Evolutionary conservation across 305 asterid genomes (phyloP).

Genomic region (Fraxinus nigra): DNA sequence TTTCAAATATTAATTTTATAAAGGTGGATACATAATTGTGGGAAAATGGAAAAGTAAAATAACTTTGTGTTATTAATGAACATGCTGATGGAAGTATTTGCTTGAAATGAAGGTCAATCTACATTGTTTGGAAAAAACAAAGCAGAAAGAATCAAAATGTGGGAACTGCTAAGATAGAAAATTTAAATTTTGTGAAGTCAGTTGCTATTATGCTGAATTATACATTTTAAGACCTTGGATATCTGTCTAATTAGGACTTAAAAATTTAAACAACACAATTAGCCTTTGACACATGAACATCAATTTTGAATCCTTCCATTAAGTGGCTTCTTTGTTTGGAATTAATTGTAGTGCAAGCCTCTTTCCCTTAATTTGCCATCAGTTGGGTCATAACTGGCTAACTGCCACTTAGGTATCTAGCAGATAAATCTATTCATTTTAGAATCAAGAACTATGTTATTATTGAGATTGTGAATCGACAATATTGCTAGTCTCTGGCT

Average conservation of each 20-base stretch:
- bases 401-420: background rate
- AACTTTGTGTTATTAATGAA: background rate
- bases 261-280: background rate
- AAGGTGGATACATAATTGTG: background rate
- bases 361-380: constrained; percentile 1
- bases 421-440: background rate
- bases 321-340: background rate
- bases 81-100: background rate
- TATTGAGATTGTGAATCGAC: background rate
- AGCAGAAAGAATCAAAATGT: constrained; percentile 7
- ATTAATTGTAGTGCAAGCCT: background rate
- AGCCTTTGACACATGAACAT: background rate
- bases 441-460: background rate
- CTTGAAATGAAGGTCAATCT: background rate
- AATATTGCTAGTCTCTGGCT: background rate
- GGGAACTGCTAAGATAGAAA: constrained; percentile 1
- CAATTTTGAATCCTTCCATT: background rate
- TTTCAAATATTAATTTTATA: background rate
- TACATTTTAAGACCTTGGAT: background rate
- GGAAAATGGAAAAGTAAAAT: background rate
- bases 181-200: background rate
- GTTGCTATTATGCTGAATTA: background rate
- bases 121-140: background rate
- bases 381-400: constrained; percentile 1
- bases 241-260: background rate